Percentiles rank a stretch among this genome's conserved stretches.
phyloP scores from a whole-genome alignment of 371 early-diverging fungal species.

The Saksenaea vasiformis region DNA sequence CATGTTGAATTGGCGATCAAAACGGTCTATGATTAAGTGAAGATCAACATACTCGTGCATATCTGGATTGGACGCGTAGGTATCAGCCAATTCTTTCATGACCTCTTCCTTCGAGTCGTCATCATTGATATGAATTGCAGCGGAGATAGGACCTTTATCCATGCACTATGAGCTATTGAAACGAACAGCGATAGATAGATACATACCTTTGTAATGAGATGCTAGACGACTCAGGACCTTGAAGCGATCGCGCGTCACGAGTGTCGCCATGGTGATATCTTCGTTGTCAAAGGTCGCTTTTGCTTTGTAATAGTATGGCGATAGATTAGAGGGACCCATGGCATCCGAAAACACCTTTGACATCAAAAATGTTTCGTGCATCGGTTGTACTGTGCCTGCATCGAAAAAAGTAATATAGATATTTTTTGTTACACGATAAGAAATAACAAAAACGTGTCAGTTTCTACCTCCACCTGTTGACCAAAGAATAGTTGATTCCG shows the following conservation, averaged over 20 bases:
- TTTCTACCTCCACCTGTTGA: background rate
- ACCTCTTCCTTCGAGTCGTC: slow-evolving; percentile 51
- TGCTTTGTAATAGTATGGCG: slow-evolving; percentile 63
- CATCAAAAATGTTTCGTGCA: slow-evolving; percentile 54
- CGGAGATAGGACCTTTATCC: slow-evolving; percentile 61
- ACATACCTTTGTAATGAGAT: slow-evolving; percentile 56
- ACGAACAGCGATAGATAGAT: background rate
- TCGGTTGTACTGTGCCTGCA: slow-evolving; percentile 19
- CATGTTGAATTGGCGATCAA: slow-evolving; percentile 72
- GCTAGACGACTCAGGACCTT: slow-evolving; percentile 55
- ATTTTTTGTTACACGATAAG: background rate
- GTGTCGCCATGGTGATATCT: slow-evolving; percentile 65
- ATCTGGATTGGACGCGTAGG: slow-evolving; percentile 53
- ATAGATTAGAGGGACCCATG: slow-evolving; percentile 65
- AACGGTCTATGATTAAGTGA: slow-evolving; percentile 65
- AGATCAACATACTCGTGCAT: slow-evolving; percentile 64
- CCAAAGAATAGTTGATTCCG: background rate
- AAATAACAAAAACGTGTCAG: background rate
- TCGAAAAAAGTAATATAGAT: background rate
- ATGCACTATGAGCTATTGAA: background rate
- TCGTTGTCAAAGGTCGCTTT: slow-evolving; percentile 49
- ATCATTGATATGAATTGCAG: slow-evolving; percentile 65
- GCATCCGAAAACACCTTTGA: slow-evolving; percentile 65
- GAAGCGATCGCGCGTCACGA: slow-evolving; percentile 64
- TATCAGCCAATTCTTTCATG: slow-evolving; percentile 50